A percentile compares a stretch with the other conserved stretches of the same genome.
phyloP scores from a whole-genome alignment of 1,139 yeast genomes.

The Kodamaea suecica region DNA sequence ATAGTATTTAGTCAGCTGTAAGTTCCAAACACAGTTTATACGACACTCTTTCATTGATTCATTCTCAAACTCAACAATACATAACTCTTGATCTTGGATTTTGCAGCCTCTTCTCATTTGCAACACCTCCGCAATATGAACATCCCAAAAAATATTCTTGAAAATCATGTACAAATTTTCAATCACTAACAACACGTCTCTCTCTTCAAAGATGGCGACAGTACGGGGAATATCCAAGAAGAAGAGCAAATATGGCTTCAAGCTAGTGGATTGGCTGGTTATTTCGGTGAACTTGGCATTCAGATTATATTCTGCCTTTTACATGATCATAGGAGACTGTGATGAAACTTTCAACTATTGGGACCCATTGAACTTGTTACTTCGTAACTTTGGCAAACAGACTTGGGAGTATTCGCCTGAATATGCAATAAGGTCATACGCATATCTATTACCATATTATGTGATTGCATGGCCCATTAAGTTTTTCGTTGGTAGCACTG shows the following conservation, averaged over 20 bases:
- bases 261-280: constrained; percentile 3
- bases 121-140: too few relatives aligned
- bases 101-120: too few relatives aligned
- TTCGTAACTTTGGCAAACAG: constrained; percentile 84
- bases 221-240: constrained; percentile 1
- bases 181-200: neutral
- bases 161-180: neutral
- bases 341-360: constrained; percentile 80
- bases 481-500: constrained; percentile 10
- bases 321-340: constrained; percentile 77
- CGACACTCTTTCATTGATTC: too few relatives aligned
- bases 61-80: too few relatives aligned
- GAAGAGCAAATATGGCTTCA: constrained; percentile 2
- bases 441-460: constrained; percentile 59
- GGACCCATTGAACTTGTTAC: constrained; percentile 83
- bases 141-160: too few relatives aligned
- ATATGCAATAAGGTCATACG: constrained; percentile 84
- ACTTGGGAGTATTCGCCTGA: constrained; percentile 97
- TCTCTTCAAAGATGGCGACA: neutral
- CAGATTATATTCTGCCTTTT: constrained; percentile 47
- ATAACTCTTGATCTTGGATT: too few relatives aligned
- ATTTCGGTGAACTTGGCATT: constrained; percentile 29
- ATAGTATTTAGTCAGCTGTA: too few relatives aligned
- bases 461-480: constrained; percentile 38
- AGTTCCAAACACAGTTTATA: too few relatives aligned